Evolutionary conservation across 2,329 filamentous ascomycete species (phyloP).

Genomic region (Tolypocladium guangdongense): DNA sequence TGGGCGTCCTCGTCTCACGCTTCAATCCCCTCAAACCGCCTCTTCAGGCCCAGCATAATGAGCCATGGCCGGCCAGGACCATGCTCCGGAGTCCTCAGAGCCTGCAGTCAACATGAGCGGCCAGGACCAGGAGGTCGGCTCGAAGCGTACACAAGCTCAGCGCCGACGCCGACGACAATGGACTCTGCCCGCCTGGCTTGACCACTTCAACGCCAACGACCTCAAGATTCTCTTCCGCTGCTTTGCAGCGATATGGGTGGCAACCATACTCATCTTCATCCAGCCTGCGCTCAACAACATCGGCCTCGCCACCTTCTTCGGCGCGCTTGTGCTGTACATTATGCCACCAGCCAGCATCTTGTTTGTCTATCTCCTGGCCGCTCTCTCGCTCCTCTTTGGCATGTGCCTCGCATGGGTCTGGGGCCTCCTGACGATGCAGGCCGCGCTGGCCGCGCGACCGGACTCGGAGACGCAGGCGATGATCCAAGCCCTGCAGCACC

Average conservation of each 20-base stretch:
- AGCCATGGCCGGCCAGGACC: not conserved
- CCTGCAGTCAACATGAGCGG: not conserved
- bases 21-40: not conserved
- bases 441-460: conserved; percentile 30
- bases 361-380: conserved; percentile 31
- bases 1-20: not conserved
- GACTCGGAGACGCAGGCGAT: conserved; percentile 23
- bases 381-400: conserved; percentile 31
- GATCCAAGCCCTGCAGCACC: conserved; percentile 21
- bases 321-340: conserved; percentile 28
- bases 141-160: not conserved
- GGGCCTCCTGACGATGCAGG: conserved; percentile 37
- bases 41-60: not conserved
- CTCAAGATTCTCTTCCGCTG: conserved; percentile 36
- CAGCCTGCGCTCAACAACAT: conserved; percentile 26
- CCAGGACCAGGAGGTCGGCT: not conserved
- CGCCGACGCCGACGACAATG: not conserved
- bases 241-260: conserved; percentile 32
- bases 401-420: conserved; percentile 38
- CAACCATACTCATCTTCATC: conserved; percentile 35
- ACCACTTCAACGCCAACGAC: conserved; percentile 36
- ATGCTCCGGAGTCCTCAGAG: not conserved
- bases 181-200: not conserved
- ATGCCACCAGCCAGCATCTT: conserved; percentile 33
- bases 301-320: conserved; percentile 35